Percentiles rank a stretch among this genome's conserved stretches.
Conservation (phyloP, 257 asterid genomes). For the Marsdenia floribunda region DNA sequence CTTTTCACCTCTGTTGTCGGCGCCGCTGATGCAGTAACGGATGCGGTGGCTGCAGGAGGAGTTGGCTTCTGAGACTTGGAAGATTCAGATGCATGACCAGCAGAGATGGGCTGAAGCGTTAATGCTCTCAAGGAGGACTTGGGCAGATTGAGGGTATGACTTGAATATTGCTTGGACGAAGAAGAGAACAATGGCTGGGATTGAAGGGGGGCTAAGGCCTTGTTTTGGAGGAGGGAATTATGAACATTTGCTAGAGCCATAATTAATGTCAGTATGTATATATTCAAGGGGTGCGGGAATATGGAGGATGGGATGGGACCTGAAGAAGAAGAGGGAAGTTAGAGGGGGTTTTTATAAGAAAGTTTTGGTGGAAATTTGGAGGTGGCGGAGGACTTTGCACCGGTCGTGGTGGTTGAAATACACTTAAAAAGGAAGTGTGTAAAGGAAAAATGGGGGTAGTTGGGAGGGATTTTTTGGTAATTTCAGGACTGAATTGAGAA, state of each 20-base stretch:
- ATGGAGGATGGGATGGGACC: constrained; percentile 24
- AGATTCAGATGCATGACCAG: constrained; percentile 42
- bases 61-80: constrained; percentile 32
- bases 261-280: neutral
- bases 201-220: constrained; percentile 23
- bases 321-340: constrained; percentile 11
- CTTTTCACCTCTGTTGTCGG: constrained; percentile 8
- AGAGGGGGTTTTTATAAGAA: constrained; percentile 25
- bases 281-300: no score
- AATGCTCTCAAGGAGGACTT: constrained; percentile 16
- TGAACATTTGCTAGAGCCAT: constrained; percentile 40
- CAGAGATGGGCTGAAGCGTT: constrained; percentile 33
- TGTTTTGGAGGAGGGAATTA: constrained; percentile 37
- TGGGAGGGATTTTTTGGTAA: constrained; percentile 12
- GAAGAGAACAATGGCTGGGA: constrained; percentile 19
- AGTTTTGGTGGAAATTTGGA: constrained; percentile 15
- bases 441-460: neutral
- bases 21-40: constrained; percentile 14
- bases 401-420: constrained; percentile 8
- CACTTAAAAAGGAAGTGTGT: neutral
- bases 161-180: constrained; percentile 7
- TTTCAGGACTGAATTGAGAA: neutral
- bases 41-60: constrained; percentile 21
- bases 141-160: constrained; percentile 11
- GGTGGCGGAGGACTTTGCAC: neutral